phyloP scores from a whole-genome alignment of 768 basidiomycete genomes.

The Holtermanniella nyarrowii region DNA sequence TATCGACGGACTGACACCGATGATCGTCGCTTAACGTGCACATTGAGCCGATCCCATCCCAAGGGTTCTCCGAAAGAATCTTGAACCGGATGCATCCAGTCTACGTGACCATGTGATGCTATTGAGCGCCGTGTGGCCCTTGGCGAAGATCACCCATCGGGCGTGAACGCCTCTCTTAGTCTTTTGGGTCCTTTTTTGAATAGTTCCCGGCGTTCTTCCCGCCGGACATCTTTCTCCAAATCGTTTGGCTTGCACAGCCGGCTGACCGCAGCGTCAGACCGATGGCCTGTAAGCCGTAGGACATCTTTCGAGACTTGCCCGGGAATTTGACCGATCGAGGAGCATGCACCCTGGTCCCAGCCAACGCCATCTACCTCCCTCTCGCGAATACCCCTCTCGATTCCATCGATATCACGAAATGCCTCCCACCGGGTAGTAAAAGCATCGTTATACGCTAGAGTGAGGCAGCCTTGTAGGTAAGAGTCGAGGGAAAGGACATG shows the following conservation, averaged over 20 bases:
- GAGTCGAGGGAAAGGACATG: constrained; percentile 62
- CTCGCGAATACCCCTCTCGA: constrained; percentile 62
- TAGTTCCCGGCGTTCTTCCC: background rate
- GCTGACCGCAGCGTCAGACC: background rate
- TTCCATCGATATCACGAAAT: constrained; percentile 70
- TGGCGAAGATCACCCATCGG: background rate
- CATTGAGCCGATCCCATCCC: no score
- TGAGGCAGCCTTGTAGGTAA: constrained; percentile 82
- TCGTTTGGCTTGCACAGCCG: background rate
- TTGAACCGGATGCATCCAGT: background rate
- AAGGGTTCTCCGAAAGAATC: no score
- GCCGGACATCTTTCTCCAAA: background rate
- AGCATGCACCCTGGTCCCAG: constrained; percentile 53
- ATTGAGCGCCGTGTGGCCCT: background rate
- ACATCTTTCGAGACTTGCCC: background rate
- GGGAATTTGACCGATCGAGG: constrained; percentile 52
- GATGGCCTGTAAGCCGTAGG: background rate
- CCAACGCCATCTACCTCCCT: constrained; percentile 72
- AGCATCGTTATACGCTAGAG: constrained; percentile 77
- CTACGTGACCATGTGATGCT: background rate
- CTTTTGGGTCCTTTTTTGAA: background rate
- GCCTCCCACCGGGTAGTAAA: constrained; percentile 72
- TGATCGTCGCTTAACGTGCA: background rate
- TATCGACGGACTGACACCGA: no score
- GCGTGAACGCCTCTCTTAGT: background rate